phyloP scores from a whole-genome alignment of 208 protist genomes.

The Acanthamoeba royreba region DNA sequence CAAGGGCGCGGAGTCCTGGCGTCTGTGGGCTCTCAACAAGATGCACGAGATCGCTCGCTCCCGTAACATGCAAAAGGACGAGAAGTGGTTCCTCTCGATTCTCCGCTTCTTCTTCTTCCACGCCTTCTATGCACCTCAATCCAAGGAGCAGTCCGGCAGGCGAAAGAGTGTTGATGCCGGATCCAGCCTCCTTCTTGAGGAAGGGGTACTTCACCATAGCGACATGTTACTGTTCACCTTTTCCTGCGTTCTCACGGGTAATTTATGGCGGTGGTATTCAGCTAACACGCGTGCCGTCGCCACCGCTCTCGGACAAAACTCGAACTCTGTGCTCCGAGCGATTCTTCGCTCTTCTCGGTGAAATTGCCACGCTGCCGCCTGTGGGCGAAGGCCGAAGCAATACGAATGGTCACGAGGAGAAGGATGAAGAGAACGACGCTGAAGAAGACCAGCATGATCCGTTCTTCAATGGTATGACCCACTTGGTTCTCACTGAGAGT shows the following conservation, averaged over 20 bases:
- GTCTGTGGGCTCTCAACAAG: constrained; percentile 40
- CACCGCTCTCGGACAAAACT: background rate
- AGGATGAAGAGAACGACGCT: background rate
- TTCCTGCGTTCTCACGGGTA: background rate
- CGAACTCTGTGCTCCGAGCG: background rate
- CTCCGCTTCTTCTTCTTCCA: constrained; percentile 51
- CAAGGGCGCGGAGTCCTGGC: background rate
- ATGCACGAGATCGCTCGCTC: background rate
- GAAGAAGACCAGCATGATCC: background rate
- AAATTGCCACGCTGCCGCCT: background rate
- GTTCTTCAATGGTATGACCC: background rate
- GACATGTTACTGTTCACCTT: background rate
- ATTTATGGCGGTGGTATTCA: background rate
- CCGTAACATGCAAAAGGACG: background rate
- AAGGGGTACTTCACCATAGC: background rate
- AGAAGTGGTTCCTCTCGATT: constrained; percentile 41
- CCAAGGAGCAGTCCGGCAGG: background rate
- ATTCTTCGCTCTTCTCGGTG: background rate
- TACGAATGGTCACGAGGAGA: background rate
- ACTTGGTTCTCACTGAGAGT: background rate
- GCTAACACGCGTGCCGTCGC: background rate
- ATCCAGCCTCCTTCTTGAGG: background rate
- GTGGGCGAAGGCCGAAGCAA: background rate
- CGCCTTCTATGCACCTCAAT: constrained; percentile 24
- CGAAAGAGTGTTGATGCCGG: background rate